Evolutionary conservation across 2,329 filamentous ascomycete genomes (phyloP).

Genomic region (Rhinocladiella similis): DNA sequence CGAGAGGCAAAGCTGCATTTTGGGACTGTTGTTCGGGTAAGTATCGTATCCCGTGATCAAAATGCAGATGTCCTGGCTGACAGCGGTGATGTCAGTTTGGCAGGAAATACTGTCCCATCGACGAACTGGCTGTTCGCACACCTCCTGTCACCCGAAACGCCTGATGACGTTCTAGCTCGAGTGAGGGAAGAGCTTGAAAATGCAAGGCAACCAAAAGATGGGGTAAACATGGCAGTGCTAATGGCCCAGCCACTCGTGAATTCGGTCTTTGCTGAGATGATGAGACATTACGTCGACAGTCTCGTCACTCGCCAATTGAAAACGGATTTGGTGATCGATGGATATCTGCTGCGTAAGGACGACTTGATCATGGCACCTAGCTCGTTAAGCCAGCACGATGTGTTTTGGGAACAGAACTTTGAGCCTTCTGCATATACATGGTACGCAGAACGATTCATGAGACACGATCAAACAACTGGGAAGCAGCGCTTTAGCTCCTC

Average conservation of each 20-base stretch:
- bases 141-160: slow-evolving; percentile 38
- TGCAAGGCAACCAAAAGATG: slow-evolving; percentile 39
- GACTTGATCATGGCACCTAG: slow-evolving; percentile 22
- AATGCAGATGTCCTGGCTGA: background rate
- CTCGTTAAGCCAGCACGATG: slow-evolving; percentile 22
- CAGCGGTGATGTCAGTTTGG: slow-evolving; percentile 29
- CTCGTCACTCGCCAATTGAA: slow-evolving; percentile 25
- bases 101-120: slow-evolving; percentile 41
- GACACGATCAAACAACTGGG: slow-evolving; percentile 11
- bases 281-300: slow-evolving; percentile 41
- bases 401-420: slow-evolving; percentile 17
- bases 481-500: slow-evolving; percentile 16
- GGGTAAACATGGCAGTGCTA: slow-evolving; percentile 40
- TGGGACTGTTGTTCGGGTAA: slow-evolving; percentile 37
- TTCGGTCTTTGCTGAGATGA: slow-evolving; percentile 43
- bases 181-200: slow-evolving; percentile 42
- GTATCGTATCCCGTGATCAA: background rate
- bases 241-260: slow-evolving; percentile 41
- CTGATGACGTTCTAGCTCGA: slow-evolving; percentile 37
- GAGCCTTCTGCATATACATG: slow-evolving; percentile 18
- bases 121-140: slow-evolving; percentile 47
- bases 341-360: slow-evolving; percentile 15
- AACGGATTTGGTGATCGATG: slow-evolving; percentile 15
- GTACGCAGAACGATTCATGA: slow-evolving; percentile 27
- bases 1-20: slow-evolving; percentile 30